These are phyloP conservation scores for Domatiomyces catenatus DNA, from an alignment of 2,329 filamentous ascomycete genomes.

Conservation along the genomic window DNA sequence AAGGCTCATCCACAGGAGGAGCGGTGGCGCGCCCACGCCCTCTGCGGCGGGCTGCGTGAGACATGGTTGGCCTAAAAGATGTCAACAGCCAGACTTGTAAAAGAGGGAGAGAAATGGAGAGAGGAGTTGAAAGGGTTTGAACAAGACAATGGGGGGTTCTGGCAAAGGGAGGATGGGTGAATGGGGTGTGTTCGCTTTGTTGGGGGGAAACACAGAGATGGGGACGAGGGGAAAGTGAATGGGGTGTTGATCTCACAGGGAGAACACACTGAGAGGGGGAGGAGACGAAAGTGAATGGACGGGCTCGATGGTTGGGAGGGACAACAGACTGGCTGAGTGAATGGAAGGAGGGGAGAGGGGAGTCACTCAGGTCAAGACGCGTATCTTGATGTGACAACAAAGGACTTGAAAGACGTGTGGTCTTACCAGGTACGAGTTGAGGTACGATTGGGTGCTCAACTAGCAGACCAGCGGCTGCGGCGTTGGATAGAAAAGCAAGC, in stretches of 20 bases:
- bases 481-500: not conserved
- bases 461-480: not conserved
- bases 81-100: not conserved
- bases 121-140: not conserved
- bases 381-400: not conserved
- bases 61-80: constrained; percentile 9
- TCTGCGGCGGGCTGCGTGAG: constrained; percentile 11
- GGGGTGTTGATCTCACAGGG: too few species aligned
- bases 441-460: not conserved
- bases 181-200: not conserved
- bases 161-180: not conserved
- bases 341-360: too few species aligned
- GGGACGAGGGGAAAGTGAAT: too few species aligned
- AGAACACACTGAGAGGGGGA: too few species aligned
- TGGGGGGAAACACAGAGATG: not conserved
- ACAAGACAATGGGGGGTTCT: not conserved
- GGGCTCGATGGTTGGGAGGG: too few species aligned
- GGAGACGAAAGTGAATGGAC: too few species aligned
- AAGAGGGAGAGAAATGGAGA: not conserved
- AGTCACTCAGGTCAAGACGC: not conserved
- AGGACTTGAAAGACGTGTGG: not conserved
- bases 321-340: not conserved
- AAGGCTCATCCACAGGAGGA: constrained; percentile 1
- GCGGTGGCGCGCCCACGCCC: constrained; percentile 20
- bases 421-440: not conserved